Percentiles rank a stretch among this genome's conserved stretches.
These are phyloP conservation scores for Ophiostoma sp. DNA, from an alignment of 2,329 filamentous ascomycete species.

Conservation along the genomic window DNA sequence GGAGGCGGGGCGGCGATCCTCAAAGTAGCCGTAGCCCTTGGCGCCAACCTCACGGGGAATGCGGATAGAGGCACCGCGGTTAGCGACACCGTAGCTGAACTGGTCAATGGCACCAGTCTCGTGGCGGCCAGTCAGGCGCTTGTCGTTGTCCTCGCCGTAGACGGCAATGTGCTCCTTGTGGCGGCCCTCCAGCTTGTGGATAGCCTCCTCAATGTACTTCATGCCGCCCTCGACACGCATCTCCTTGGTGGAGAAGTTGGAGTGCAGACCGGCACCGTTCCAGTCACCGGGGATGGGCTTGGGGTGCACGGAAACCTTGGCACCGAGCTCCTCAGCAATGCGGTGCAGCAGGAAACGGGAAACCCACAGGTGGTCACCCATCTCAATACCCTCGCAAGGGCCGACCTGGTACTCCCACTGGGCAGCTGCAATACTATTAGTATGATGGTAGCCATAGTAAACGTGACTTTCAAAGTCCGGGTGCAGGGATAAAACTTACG, in stretches of 20 bases:
- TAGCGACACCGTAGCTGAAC: conserved; percentile 91
- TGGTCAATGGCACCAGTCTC: conserved; percentile 92
- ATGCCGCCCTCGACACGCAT: conserved; percentile 91
- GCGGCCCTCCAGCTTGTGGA: conserved; percentile 75
- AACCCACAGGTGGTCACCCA: conserved; percentile 97
- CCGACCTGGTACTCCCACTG: conserved; percentile 31
- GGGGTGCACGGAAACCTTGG: conserved; percentile 88
- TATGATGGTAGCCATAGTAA: not conserved
- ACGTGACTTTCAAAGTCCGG: not conserved
- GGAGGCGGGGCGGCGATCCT: conserved; percentile 61
- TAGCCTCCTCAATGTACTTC: conserved; percentile 83
- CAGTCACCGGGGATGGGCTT: conserved; percentile 93
- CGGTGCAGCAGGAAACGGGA: conserved; percentile 72
- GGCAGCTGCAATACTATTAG: conserved; percentile 21
- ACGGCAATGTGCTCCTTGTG: conserved; percentile 81
- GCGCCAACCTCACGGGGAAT: conserved; percentile 63
- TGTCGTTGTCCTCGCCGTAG: conserved; percentile 92
- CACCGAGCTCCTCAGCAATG: conserved; percentile 93
- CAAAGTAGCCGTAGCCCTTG: conserved; percentile 64
- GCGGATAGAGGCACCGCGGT: conserved; percentile 90
- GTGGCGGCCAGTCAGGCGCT: conserved; percentile 85
- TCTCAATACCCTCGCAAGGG: conserved; percentile 29
- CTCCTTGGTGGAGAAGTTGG: conserved; percentile 84
- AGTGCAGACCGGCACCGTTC: conserved; percentile 74
- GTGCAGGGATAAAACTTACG: conserved; percentile 22